Evolutionary conservation across 106 monocot genomes (phyloP), one percentile per base, ranked within the genome.

Genomic region (Apostasia shenzhenica): DNA sequence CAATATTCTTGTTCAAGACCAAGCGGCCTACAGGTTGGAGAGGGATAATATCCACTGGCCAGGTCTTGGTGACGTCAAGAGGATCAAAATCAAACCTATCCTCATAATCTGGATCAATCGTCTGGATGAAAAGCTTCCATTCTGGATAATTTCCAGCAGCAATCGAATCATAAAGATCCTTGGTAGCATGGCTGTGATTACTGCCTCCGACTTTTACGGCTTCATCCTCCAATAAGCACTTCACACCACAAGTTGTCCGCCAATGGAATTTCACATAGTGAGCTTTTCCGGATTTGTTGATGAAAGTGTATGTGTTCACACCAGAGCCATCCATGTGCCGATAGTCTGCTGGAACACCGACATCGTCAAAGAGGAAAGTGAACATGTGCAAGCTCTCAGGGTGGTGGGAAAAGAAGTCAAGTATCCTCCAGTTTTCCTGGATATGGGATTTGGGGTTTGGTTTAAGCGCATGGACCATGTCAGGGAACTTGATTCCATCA

Each of bases 1-100:
- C 84, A 12, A 84, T 77, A 55, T 84, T 84, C 72, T 73, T 84
- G 61, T 84, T 84, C 67, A 92, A 61, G 5, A 92, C 88, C 81
- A 92, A 59, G 1, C 88, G 80, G 10, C 92, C 92, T 59, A 92
- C 84, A 6, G 84, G 80, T 60, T 70, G 76, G 12, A 84, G 74
- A 48, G 84, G 80, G 5, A 84, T 37, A 54, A 84, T 67, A 37
- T 84, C 84, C 56, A 80, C 84, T 26, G 84, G 84, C 84, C 84
- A 84, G n/a, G 84, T 84, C 70, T 80, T 80, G 40, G 84, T 80
- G 70, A 80, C 84, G 67, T 84, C 84, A 49, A 84, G 77, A 49
- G 84, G 84, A 48, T 84, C 84, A 55, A 84, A 84, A 61, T 84
- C 83, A 48, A 79, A 84, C 55, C 59, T 84, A 40, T 80, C 83